A percentile compares a stretch with the other conserved stretches of the same genome.
These are phyloP conservation scores for Salvia sclarea DNA, from an alignment of 305 asterid genomes.

Conservation along the genomic window DNA sequence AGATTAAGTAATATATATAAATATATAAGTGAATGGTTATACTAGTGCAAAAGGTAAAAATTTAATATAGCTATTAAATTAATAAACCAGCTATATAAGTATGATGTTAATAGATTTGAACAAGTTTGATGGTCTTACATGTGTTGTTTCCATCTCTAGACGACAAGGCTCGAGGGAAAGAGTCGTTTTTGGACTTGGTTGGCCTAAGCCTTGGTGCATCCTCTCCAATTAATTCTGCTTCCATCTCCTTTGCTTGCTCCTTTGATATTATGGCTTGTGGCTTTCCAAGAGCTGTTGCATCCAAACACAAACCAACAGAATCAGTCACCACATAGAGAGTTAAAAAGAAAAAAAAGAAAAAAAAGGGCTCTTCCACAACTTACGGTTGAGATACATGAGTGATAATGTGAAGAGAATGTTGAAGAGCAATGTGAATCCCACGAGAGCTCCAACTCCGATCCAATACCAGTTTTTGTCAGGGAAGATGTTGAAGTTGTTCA, in stretches of 20 bases:
- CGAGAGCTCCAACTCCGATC: constrained; percentile 56
- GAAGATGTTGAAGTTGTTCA: constrained; percentile 59
- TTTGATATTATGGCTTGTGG: constrained; percentile 62
- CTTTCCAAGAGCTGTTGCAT: constrained; percentile 49
- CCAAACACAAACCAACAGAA: not conserved
- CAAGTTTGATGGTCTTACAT: constrained; percentile 39
- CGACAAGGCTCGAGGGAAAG: constrained; percentile 45
- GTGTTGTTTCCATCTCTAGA: constrained; percentile 59
- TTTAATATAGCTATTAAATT: too few species aligned
- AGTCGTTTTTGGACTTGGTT: constrained; percentile 48
- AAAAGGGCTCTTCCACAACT: constrained; percentile 30
- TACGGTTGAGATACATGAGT: constrained; percentile 64
- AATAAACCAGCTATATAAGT: too few species aligned
- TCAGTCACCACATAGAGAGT: too few species aligned
- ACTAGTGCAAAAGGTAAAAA: too few species aligned
- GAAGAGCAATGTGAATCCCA: constrained; percentile 57
- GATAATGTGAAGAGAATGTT: constrained; percentile 54
- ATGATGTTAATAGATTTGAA: too few species aligned
- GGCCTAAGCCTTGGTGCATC: constrained; percentile 47
- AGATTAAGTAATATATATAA: too few species aligned
- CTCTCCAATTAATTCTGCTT: constrained; percentile 33
- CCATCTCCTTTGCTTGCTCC: constrained; percentile 74
- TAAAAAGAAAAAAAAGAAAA: not conserved
- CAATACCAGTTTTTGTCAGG: constrained; percentile 57
- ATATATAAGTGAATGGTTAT: too few species aligned